phyloP scores from a whole-genome alignment of 179 eudicot genomes.

The Silene vulgaris region DNA sequence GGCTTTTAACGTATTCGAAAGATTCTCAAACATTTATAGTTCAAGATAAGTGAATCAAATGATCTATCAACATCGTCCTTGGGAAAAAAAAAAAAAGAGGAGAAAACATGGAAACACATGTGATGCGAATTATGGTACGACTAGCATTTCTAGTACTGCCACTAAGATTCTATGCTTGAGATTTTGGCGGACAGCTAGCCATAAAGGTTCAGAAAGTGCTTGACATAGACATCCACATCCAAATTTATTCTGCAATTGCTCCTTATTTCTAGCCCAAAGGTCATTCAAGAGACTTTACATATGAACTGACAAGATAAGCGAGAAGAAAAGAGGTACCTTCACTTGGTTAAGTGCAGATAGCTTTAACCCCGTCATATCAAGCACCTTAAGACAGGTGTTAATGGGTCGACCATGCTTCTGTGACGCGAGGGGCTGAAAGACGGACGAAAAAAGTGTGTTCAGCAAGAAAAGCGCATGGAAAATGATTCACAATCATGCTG shows the following conservation, averaged over 20 bases:
- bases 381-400: constrained; percentile 58
- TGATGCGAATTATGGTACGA: neutral
- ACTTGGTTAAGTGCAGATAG: constrained; percentile 66
- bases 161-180: neutral
- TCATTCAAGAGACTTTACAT: neutral
- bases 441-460: constrained; percentile 14
- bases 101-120: neutral
- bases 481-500: neutral
- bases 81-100: neutral
- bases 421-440: constrained; percentile 56
- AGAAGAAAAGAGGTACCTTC: constrained; percentile 43
- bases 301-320: neutral
- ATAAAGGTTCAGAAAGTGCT: constrained; percentile 2
- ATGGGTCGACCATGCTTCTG: constrained; percentile 49
- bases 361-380: constrained; percentile 78
- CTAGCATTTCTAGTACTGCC: neutral
- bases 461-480: constrained; percentile 5
- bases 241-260: neutral
- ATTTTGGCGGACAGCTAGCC: constrained; percentile 5
- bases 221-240: neutral
- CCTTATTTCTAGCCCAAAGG: neutral
- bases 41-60: neutral
- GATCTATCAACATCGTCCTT: constrained; percentile 4
- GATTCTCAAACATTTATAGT: neutral
- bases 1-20: neutral